phyloP scores from a whole-genome alignment of 192 early-diverging fungal species.

The Jimgerdemannia flammicorona region DNA sequence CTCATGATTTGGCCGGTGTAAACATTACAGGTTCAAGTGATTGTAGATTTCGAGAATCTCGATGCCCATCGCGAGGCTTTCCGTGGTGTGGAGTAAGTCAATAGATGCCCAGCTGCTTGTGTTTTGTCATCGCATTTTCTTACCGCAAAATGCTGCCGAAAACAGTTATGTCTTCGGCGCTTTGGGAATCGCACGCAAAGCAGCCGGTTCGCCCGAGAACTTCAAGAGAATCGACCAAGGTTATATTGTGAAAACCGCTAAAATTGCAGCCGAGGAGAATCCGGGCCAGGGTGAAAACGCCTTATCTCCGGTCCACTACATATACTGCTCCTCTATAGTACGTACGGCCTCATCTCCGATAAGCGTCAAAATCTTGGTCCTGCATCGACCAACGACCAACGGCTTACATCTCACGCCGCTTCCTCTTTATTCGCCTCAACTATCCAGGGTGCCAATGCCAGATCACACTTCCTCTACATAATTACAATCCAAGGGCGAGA shows the following conservation, averaged over 20 bases:
- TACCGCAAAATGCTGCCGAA: conserved; percentile 13
- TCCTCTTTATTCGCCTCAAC: neutral
- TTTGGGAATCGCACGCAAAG: conserved; percentile 67
- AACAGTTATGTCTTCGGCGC: conserved; percentile 65
- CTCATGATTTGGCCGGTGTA: neutral
- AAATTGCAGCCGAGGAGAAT: conserved; percentile 50
- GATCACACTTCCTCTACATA: conserved; percentile 63
- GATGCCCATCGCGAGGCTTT: conserved; percentile 35
- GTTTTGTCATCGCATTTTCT: conserved; percentile 1
- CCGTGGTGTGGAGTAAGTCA: conserved; percentile 42
- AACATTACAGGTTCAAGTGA: conserved; percentile 48
- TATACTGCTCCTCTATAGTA: conserved; percentile 45
- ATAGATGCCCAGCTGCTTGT: conserved; percentile 3
- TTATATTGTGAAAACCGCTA: conserved; percentile 67
- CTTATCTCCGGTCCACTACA: conserved; percentile 40
- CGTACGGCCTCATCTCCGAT: neutral
- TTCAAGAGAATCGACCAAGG: conserved; percentile 79
- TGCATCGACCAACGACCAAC: conserved; percentile 26
- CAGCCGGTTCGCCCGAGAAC: conserved; percentile 57
- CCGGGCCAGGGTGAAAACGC: conserved; percentile 20
- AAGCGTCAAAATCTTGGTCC: too few relatives aligned
- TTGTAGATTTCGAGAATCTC: conserved; percentile 73
- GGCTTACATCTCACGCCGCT: conserved; percentile 29
- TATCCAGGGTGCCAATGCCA: conserved; percentile 44
- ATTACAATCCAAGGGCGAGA: conserved; percentile 79